Conservation (phyloP, 148 eudicot species). For the Limonium bicolor region DNA sequence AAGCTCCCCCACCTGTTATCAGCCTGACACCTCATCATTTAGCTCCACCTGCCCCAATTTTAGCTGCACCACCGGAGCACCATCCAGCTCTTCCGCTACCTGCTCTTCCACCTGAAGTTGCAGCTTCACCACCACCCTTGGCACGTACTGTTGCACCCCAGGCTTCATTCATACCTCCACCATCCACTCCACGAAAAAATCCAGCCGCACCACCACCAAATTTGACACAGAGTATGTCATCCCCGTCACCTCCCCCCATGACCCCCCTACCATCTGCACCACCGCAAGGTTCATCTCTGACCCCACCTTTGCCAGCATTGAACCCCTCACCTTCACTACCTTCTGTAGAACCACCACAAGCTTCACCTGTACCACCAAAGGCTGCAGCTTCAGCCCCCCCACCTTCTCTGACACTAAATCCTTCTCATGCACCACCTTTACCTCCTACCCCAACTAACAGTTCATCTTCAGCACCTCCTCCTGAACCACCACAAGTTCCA, state of each 20-base stretch:
- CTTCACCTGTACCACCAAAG: no score
- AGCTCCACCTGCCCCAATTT: neutral
- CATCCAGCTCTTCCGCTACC: neutral
- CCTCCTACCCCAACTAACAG: no score
- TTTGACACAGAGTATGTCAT: neutral
- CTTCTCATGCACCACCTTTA: no score
- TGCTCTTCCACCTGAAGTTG: conserved; percentile 5
- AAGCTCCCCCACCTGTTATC: neutral
- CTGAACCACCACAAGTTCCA: no score
- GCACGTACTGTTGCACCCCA: conserved; percentile 5
- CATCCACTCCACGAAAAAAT: conserved; percentile 2
- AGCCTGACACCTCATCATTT: neutral
- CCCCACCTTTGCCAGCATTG: neutral
- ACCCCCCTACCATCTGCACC: conserved; percentile 5
- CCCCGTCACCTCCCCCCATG: conserved; percentile 1
- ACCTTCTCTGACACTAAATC: no score
- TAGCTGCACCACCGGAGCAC: neutral
- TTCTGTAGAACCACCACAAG: no score
- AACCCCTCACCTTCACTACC: neutral
- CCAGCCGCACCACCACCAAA: neutral
- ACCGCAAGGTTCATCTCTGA: conserved; percentile 4
- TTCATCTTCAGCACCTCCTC: no score
- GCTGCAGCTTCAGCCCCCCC: no score
- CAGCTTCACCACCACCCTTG: no score
- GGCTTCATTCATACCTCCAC: neutral